Percentiles rank a stretch among this genome's conserved stretches.
These are phyloP conservation scores for Vickermania ingenoplastis DNA, from an alignment of 208 protist genomes.

Conservation along the genomic window DNA sequence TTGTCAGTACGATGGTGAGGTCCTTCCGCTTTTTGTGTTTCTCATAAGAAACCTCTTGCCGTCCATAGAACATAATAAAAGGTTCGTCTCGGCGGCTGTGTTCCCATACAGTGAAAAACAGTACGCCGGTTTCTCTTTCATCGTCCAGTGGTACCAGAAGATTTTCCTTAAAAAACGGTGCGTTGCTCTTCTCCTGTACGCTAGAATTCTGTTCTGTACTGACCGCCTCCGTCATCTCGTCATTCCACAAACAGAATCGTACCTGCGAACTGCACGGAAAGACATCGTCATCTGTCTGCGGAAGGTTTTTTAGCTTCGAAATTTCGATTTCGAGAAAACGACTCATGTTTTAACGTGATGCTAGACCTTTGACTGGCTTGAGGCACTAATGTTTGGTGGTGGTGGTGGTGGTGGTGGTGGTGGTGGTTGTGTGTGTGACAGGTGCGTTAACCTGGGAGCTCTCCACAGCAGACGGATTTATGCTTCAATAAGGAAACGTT, in stretches of 20 bases:
- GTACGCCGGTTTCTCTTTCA: not conserved
- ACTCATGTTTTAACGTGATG: no score
- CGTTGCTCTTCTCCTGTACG: slow-evolving; percentile 1
- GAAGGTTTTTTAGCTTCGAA: not conserved
- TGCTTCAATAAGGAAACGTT: no score
- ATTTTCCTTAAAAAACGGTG: not conserved
- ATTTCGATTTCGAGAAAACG: not conserved
- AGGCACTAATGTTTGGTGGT: no score
- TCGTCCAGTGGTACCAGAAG: not conserved
- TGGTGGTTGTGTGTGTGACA: no score
- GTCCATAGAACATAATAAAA: not conserved
- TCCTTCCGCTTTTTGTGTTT: not conserved
- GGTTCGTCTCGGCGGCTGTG: not conserved
- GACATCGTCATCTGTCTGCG: not conserved
- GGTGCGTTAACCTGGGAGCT: no score
- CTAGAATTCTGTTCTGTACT: not conserved
- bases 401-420: no score
- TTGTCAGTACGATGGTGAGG: not conserved
- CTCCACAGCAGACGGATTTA: no score
- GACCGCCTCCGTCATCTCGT: not conserved
- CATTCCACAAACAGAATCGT: not conserved
- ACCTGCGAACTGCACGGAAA: not conserved
- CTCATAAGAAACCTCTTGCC: not conserved
- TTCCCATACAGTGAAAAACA: not conserved
- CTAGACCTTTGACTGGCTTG: no score